Evolutionary conservation across 2,329 filamentous ascomycete species (phyloP), one percentile per base, ranked within the genome.

Genomic region (Xylogone sp.): DNA sequence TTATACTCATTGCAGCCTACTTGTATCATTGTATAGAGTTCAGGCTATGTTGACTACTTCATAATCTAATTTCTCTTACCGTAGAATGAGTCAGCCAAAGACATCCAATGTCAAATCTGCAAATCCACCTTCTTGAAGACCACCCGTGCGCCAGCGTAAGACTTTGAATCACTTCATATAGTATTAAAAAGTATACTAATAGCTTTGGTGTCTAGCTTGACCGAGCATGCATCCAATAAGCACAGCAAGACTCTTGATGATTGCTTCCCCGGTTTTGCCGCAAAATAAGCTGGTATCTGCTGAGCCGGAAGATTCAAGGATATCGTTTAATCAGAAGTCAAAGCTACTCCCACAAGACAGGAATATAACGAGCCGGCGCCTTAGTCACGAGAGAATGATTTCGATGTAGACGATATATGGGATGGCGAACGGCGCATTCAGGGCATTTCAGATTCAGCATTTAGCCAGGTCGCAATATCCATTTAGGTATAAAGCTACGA

Each of bases 91-190:
- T 76, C 84, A 60, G 87, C 88, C 53, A 87, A 84, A 75, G 84
- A 81, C 65, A 88, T 91, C 70, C 85, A 89, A 70, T 92, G 88
- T 78, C 73, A 81, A 59, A 76, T 83, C 64, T 92, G 88, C 86
- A 87, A 84, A 72, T 81, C 86, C 61, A 88, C 86, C 24, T 91
- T 92, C 74, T 79, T 91, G 61, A 86, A 86, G 75, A 92, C 88
- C 31, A 86, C 85, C 55, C 86, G 86, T 66, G 82, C 79, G 55
- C 85, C 85, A 63, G 83, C 86, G 82, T 85, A 75, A 60, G 81
- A 73, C 43, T 6, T 43, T 16, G 10, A 39, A 39, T 18, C 8
- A 18, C 4, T 5, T 4, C 12, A 6, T 39, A 39, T 39, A 16
- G 13, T 16, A 16, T 39, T 39, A 16, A 16, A 21, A n/a, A 47